Evolutionary conservation across 495 filamentous ascomycete species (phyloP), one percentile per base, ranked within the genome.

Genomic region (Penicillium paradoxum): DNA sequence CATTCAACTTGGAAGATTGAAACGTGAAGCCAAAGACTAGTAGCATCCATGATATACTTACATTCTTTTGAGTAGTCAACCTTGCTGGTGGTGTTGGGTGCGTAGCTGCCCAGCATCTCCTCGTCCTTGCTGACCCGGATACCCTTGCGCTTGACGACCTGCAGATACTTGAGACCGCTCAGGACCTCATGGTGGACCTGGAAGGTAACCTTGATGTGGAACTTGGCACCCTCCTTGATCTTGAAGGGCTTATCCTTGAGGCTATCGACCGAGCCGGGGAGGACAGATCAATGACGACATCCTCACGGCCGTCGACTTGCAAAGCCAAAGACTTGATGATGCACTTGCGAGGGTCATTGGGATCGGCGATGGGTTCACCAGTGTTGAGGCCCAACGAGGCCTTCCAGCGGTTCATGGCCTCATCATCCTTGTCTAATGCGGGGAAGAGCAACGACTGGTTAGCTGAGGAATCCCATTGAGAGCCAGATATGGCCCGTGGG

Each of bases 51-150:
- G 4, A 32, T 39, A 37, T 34, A 76, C 88, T 79, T 79, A 96
- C 93, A 97, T 59, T 83, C 86, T 79, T 96, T 97, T 69, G 83
- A 83, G 70, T 97, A 95, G 42, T 82, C 55, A 2, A 88, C 87
- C 67, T 86, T 90, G 60, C 86, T 83, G 27, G 85, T 82, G 6
- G 93, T 96, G 72, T 85, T 96, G 24, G 93, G 93, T 19, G 88
- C 85, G 67, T 89, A 98, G 51, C 88, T 91, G 46, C 93, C 92
- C 75, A 98, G 85, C 93, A 98, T 98, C 78, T 97, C 91, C 64
- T 92, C 81, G 52, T 89, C 83, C 83, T 95, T 97, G 74, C 85
- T 86, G 33, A 93, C 82, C 19, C 80, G 79, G 63, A 98, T 79
- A 53, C 86, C 85, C 77, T 88, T 88, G 57, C 90, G 80, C 81